Base-by-base conservation (phyloP, 768 basidiomycete species). In the Obba rivulosa region DNA sequence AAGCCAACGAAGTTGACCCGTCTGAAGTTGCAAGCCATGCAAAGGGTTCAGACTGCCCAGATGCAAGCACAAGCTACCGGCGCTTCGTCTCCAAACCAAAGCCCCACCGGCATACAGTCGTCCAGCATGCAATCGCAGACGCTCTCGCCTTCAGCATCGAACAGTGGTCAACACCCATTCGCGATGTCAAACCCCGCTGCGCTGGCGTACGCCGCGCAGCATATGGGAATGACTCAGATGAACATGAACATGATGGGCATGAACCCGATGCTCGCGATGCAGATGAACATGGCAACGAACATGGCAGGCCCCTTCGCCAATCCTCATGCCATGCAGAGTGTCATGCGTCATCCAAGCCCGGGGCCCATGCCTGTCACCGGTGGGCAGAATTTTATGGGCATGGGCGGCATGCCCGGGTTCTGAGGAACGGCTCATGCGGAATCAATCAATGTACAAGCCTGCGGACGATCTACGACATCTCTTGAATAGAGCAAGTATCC, bases 321-420 rank as follows among this genome's bases (percentile, higher is more conserved):
- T 55, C 74, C 78, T 34, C 84, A 85, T 53, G 79, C 85, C n/a
- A 87, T 90, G 81, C 87, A 88, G 60, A 88, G 85, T 54, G 85
- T 90, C 48, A 83, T 91, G 86, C 79, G 88, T 50, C 85, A 91
- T 64, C 78, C 85, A 11, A 87, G 79, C 61, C 85, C 87, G 13
- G 76, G 71, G 13, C 82, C 81, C 10, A 61, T 71, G 44, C 55
- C 58, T 21, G 50, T 57, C 40, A 55, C 53, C 23, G 52, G 52
- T 9, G 55, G 54, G 16, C 63, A 66, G 49, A 63, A 61, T 52
- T 68, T 62, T 52, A 59, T 66, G 57, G 50, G 54, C 54, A 59
- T 65, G 41, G 58, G 61, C 45, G 63, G 63, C 44, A 63, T 63
- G 62, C 57, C 57, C 18, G 60, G 62, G 43, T 61, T 61, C 52